These are phyloP conservation scores for Solanum aculeatissimum DNA, from an alignment of 305 asterid genomes.

Conservation along the genomic window DNA sequence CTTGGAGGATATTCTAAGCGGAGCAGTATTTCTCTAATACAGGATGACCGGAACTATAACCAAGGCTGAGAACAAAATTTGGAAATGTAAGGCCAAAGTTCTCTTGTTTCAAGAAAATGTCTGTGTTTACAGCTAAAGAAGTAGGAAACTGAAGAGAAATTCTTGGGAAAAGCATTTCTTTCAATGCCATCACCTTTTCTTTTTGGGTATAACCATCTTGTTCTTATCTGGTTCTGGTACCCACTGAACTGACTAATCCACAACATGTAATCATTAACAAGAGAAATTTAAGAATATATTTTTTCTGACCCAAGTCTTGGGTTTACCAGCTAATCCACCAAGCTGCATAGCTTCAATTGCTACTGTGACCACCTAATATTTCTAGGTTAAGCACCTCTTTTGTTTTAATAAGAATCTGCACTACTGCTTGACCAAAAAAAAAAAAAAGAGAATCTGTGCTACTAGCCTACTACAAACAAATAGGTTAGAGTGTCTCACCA, in stretches of 20 bases:
- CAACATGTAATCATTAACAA: background rate
- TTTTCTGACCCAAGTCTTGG: background rate
- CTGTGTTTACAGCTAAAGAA: background rate
- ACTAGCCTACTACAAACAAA: background rate
- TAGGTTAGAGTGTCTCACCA: background rate
- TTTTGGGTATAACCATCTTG: background rate
- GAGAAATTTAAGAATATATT: background rate
- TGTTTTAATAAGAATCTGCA: background rate
- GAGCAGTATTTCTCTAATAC: background rate
- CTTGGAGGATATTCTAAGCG: background rate
- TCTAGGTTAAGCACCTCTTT: background rate
- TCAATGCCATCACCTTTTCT: background rate
- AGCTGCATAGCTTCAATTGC: background rate
- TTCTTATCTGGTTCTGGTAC: background rate
- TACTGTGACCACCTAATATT: background rate
- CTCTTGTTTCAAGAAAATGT: background rate
- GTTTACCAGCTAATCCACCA: background rate
- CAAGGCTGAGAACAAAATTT: background rate
- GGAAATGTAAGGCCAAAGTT: background rate
- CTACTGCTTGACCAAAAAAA: too few relatives aligned
- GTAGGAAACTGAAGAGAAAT: background rate
- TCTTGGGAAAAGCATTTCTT: background rate
- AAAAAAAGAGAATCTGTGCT: too few relatives aligned
- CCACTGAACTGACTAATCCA: background rate
- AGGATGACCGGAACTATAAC: background rate